A percentile compares a stretch with the other conserved stretches of the same genome.
Conservation (phyloP, 805 yeast genomes). For the Brettanomyces bruxellensis region DNA sequence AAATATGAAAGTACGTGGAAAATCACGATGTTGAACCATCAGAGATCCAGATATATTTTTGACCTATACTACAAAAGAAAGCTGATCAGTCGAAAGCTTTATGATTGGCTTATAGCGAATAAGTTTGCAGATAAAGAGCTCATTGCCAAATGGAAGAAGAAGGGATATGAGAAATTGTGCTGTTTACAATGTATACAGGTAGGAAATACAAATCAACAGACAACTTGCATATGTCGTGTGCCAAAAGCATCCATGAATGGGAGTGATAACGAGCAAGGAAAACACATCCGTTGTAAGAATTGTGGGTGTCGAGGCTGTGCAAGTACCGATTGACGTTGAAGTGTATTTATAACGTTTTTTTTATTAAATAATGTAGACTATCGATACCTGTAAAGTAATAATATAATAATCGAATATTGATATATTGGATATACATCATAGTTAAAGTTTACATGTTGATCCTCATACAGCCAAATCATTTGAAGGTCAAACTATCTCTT, state of each 20-base stretch:
- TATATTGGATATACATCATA: too few species aligned
- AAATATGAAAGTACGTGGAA: constrained; percentile 61
- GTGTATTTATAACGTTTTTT: background rate
- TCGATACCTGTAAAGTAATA: too few species aligned
- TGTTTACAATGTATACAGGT: constrained; percentile 71
- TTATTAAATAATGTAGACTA: background rate
- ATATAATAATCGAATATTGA: too few species aligned
- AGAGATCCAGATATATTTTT: constrained; percentile 66
- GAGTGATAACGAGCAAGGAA: constrained; percentile 18
- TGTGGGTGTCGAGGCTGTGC: constrained; percentile 88
- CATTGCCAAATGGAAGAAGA: constrained; percentile 57
- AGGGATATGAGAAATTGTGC: constrained; percentile 79
- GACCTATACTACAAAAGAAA: constrained; percentile 64
- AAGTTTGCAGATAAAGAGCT: constrained; percentile 58
- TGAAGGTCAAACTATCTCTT: too few species aligned
- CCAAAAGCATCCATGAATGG: constrained; percentile 46
- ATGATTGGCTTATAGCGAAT: constrained; percentile 64
- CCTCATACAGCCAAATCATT: too few species aligned
- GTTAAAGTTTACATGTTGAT: too few species aligned
- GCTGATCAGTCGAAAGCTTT: constrained; percentile 56
- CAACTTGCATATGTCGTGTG: constrained; percentile 79
- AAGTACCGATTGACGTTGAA: constrained; percentile 45
- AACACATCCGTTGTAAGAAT: constrained; percentile 49
- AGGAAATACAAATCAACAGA: constrained; percentile 51
- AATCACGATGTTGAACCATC: constrained; percentile 61